These are phyloP conservation scores for Aureobasidium leucospermi DNA, from an alignment of 2,329 filamentous ascomycete species.

Conservation along the genomic window DNA sequence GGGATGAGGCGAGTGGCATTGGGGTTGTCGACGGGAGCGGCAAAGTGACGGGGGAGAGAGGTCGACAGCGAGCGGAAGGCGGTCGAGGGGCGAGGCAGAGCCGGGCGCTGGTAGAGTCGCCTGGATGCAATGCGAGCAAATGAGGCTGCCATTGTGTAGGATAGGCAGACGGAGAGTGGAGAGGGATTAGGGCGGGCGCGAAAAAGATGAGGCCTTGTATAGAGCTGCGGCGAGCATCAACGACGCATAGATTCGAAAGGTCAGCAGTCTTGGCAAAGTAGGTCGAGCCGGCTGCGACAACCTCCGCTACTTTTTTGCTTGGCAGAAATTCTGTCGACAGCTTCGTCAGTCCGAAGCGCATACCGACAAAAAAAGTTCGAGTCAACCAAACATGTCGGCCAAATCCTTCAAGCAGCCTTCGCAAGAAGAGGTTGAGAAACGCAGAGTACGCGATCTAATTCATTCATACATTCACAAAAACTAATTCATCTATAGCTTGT, in stretches of 20 bases:
- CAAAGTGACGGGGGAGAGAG: constrained; percentile 55
- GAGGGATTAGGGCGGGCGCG: constrained; percentile 9
- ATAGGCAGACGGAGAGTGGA: constrained; percentile 14
- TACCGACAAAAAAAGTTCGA: neutral
- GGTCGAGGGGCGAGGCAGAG: constrained; percentile 33
- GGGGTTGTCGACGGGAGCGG: constrained; percentile 42
- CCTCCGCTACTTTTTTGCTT: neutral
- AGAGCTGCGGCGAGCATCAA: constrained; percentile 3
- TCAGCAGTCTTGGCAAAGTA: neutral
- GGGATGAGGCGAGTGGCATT: constrained; percentile 57
- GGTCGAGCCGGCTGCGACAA: no score
- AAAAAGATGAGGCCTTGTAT: neutral
- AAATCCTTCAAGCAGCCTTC: constrained; percentile 13
- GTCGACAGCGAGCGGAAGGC: constrained; percentile 56
- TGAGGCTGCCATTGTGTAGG: constrained; percentile 54
- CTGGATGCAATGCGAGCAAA: constrained; percentile 66
- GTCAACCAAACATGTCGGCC: constrained; percentile 3
- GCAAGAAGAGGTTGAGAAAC: constrained; percentile 51
- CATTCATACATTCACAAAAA: no score
- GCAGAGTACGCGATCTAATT: constrained; percentile 32
- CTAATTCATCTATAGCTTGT: constrained; percentile 49
- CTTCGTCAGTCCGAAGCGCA: neutral
- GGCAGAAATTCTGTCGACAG: constrained; percentile 1
- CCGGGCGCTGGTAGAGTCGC: constrained; percentile 55
- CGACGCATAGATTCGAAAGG: constrained; percentile 4